Evolutionary conservation across 805 yeast genomes (phyloP).

Genomic region (Ogataea nitratoaversa): DNA sequence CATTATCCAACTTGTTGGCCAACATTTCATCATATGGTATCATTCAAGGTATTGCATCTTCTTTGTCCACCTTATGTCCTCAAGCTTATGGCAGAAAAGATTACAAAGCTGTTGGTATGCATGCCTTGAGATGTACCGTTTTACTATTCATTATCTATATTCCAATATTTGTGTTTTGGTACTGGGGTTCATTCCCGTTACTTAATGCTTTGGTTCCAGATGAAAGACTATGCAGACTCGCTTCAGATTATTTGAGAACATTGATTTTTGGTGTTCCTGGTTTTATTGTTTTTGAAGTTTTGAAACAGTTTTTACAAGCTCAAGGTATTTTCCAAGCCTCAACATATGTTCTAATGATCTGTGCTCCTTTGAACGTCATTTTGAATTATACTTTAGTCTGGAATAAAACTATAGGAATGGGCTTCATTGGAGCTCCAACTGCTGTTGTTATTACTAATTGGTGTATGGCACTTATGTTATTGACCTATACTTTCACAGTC

Average conservation of each 20-base stretch:
- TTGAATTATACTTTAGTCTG: slow-evolving; percentile 46
- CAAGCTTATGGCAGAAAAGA: slow-evolving; percentile 57
- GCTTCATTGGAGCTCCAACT: slow-evolving; percentile 57
- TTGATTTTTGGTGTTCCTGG: slow-evolving; percentile 54
- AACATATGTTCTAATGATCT: slow-evolving; percentile 55
- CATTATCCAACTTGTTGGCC: slow-evolving; percentile 53
- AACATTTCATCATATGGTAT: slow-evolving; percentile 53
- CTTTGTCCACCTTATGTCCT: slow-evolving; percentile 55
- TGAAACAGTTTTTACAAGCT: slow-evolving; percentile 53
- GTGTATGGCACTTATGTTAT: slow-evolving; percentile 47
- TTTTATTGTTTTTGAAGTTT: slow-evolving; percentile 50
- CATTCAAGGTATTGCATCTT: slow-evolving; percentile 55
- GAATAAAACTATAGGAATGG: slow-evolving; percentile 41
- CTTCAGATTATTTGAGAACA: slow-evolving; percentile 44
- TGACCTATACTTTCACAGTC: slow-evolving; percentile 37
- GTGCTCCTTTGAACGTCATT: slow-evolving; percentile 56
- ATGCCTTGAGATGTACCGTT: slow-evolving; percentile 47
- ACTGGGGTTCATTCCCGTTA: slow-evolving; percentile 35
- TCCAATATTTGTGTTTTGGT: slow-evolving; percentile 35
- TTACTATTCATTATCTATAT: slow-evolving; percentile 38
- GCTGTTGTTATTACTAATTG: slow-evolving; percentile 55
- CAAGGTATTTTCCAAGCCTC: slow-evolving; percentile 73
- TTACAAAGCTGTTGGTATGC: slow-evolving; percentile 46
- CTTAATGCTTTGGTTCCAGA: slow-evolving; percentile 40
- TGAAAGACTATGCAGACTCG: slow-evolving; percentile 40